Conservation (phyloP, 2,329 filamentous ascomycete genomes). For the Geoglossum cookeanum region DNA sequence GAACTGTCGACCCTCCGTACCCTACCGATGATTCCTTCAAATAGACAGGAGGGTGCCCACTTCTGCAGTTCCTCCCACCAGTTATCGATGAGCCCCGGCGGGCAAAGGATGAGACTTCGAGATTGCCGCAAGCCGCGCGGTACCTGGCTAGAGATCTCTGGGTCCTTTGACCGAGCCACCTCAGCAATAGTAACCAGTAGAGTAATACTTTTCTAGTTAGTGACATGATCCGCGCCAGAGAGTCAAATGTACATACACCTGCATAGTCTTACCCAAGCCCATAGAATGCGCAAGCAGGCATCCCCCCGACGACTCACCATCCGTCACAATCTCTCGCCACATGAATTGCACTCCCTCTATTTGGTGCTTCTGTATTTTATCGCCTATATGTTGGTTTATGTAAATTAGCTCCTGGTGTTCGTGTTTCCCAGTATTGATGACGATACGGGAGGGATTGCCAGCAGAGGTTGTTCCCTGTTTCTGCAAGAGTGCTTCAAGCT, state of each 20-base stretch:
- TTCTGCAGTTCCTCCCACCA: conserved; percentile 59
- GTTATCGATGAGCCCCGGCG: conserved; percentile 56
- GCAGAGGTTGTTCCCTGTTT: background rate
- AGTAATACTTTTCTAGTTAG: conserved; percentile 35
- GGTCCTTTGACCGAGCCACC: conserved; percentile 39
- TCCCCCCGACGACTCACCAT: conserved; percentile 41
- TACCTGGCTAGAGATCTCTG: conserved; percentile 42
- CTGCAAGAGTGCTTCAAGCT: background rate
- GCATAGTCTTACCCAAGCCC: conserved; percentile 87
- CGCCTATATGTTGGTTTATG: conserved; percentile 43
- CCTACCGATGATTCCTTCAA: conserved; percentile 31
- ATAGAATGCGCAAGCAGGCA: conserved; percentile 77
- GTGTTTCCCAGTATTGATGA: conserved; percentile 47
- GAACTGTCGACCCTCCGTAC: conserved; percentile 35
- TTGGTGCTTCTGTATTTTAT: conserved; percentile 59
- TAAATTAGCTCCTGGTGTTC: conserved; percentile 42
- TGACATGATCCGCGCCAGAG: background rate
- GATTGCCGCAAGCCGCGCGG: conserved; percentile 42
- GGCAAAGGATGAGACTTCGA: conserved; percentile 56
- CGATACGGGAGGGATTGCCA: conserved; percentile 20
- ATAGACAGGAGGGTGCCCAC: conserved; percentile 33
- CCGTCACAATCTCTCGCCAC: conserved; percentile 63
- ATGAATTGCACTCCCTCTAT: conserved; percentile 67
- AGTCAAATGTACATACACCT: conserved; percentile 33
- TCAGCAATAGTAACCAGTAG: conserved; percentile 58